Base-by-base conservation (phyloP, 306 rosid genomes). In the Vicia sativa region DNA sequence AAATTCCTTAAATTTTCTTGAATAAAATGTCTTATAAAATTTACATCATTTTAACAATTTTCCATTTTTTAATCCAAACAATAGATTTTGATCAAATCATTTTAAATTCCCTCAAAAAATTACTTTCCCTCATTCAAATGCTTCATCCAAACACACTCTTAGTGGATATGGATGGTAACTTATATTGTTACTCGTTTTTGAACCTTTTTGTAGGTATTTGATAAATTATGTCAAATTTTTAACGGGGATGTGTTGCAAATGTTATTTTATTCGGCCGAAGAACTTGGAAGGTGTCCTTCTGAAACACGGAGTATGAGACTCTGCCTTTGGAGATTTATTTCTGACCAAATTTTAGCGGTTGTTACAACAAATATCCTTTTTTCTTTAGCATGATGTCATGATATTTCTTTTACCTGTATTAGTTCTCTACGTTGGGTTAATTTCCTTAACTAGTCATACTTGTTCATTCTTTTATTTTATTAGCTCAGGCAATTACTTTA, bases 401-500 rank as follows among this genome's bases (percentile, higher is more conserved):
- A 49, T 49, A 9, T 16, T 46, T 9, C 63, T 7, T 64, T 49
- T 31, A 3, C 57, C 34, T 44, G 35, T 55, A 38, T 26, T 64
- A 38, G 34, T 64, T 25, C 28, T 25, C 28, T 71, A 59, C 14
- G 16, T 34, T 78, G 58, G 43, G 6, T 28, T 42, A 11, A 26
- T 77, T 74, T 76, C 98, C 96, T 90, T 88, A 58, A 93, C 97
- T 37, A 43, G 73, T 37, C 61, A 7, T 82, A 93, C 93, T 93
- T 70, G 68, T 79, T 86, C 98, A 93, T 88, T 85, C 96, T 52
- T 93, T 93, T 73, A 78, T 93, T 83, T 83, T 93, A 72, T 78
- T 93, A 90, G 98, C 91, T 86, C 98, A 93, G 89, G 98, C 97
- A 55, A 93, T 93, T 74, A 93, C 98, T 72, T 78, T 93, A 45